A percentile compares a stretch with the other conserved stretches of the same genome.
These are phyloP conservation scores for Pleurotus cornucopiae DNA, from an alignment of 768 basidiomycete species.

Conservation along the genomic window DNA sequence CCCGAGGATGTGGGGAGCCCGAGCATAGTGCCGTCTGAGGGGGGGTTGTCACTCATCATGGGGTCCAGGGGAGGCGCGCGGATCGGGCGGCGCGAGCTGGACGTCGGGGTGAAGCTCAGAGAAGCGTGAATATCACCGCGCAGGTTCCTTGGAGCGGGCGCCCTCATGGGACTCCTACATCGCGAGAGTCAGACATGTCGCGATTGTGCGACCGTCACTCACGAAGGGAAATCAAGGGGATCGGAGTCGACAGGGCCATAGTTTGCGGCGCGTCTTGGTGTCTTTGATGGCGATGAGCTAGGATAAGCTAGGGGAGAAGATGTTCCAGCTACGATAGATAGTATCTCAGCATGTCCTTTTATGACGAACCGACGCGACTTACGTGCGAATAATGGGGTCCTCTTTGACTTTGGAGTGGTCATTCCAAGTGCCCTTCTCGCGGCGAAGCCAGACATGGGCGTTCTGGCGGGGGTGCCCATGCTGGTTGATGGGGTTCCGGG, in stretches of 20 bases:
- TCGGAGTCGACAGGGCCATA: conserved; percentile 49
- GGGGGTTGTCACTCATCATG: conserved; percentile 37
- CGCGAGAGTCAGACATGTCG: background rate
- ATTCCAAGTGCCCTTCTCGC: conserved; percentile 53
- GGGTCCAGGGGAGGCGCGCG: conserved; percentile 21
- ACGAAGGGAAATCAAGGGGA: conserved; percentile 71
- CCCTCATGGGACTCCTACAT: conserved; percentile 45
- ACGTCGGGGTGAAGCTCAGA: conserved; percentile 49
- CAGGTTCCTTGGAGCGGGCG: conserved; percentile 64
- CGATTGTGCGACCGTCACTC: conserved; percentile 16
- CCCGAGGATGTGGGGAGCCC: conserved; percentile 56
- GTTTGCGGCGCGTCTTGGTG: conserved; percentile 31
- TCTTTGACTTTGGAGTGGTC: conserved; percentile 43
- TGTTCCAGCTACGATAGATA: conserved; percentile 36
- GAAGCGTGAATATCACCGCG: conserved; percentile 93
- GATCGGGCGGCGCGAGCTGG: conserved; percentile 35
- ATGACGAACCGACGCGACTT: conserved; percentile 17
- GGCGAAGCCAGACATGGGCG: conserved; percentile 40
- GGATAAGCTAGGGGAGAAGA: conserved; percentile 66
- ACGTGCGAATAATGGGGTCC: conserved; percentile 51
- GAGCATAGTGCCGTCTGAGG: conserved; percentile 57
- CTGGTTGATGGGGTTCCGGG: conserved; percentile 48
- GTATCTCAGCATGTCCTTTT: no score
- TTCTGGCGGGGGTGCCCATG: conserved; percentile 44
- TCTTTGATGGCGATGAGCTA: conserved; percentile 56